Evolutionary conservation across 192 early-diverging fungal genomes (phyloP).

Genomic region (Bifiguratus adelaidae): DNA sequence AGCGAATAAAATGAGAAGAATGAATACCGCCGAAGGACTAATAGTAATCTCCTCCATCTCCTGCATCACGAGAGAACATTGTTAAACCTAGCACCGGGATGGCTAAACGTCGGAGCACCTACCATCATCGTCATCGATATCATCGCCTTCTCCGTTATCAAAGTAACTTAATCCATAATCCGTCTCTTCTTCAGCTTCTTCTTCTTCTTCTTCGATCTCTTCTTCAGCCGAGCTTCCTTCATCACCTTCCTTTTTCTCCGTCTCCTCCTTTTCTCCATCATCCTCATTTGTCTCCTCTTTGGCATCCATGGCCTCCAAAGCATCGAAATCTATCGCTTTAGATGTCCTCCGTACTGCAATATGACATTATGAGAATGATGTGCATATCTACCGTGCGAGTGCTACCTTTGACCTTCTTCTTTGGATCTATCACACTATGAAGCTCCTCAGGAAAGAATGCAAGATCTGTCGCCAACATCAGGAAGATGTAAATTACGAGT

Average conservation of each 20-base stretch:
- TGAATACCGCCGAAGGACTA: no score
- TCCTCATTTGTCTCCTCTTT: background rate
- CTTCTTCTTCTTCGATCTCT: slow-evolving; percentile 62
- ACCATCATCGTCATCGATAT: slow-evolving; percentile 3
- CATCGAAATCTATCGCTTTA: background rate
- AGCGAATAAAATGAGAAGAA: no score
- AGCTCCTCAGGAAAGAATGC: background rate
- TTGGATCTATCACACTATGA: background rate
- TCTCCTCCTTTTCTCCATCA: background rate
- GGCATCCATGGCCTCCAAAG: background rate
- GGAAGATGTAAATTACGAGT: no score
- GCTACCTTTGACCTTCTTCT: background rate
- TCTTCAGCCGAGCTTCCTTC: slow-evolving; percentile 73
- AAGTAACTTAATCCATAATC: background rate
- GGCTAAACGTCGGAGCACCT: no score
- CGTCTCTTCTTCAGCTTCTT: background rate
- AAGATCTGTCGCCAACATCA: background rate
- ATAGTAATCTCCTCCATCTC: no score
- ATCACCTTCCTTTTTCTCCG: slow-evolving; percentile 30
- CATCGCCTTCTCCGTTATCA: background rate
- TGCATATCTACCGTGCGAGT: no score
- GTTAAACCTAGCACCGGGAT: no score
- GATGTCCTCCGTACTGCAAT: background rate
- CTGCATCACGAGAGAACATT: no score
- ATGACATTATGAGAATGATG: no score